Evolutionary conservation across 805 yeast genomes (phyloP), one percentile per base, ranked within the genome.

Genomic region (Yamadazyma paraphyllophila): DNA sequence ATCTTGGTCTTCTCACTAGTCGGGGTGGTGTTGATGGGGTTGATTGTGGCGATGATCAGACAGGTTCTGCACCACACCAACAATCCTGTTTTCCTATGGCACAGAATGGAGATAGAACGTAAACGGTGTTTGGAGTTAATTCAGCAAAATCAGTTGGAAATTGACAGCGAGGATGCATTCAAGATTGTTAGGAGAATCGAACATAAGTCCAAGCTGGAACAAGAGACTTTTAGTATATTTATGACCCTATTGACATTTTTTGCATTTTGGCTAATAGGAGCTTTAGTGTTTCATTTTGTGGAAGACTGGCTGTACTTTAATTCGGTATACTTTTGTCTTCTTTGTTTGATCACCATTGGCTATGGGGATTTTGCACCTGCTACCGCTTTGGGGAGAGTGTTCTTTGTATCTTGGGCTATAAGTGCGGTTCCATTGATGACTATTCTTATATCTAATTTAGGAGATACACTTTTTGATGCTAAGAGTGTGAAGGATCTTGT

Each of bases 351-450:
- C 6, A 87, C 96, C 0, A 85, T 90, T 45, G 96, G 96, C 0
- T 88, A 86, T 62, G 97, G 96, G 26, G 90, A 83, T 57, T 81
- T 70, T 53, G 71, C 80, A 1, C 96, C 96, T 1, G 46, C 41
- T 1, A 63, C 82, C 0, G 65, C 82, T 1, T 83, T 85, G 5
- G 95, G 96, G 0, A 66, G 85, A 35, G 77, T 84, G 0, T 80
- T 88, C 53, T 89, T 89, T 55, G 80, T 87, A 7, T 64, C 81
- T 8, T 90, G 96, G 96, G 85, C 90, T 0, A 60, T 90, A 15
- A 69, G 81, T 6, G 96, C 96, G 0, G 83, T 90, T 16, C 97
- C 97, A 1, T 69, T 88, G 42, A 88, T 89, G 95, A 86, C 96
- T 2, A 82, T 84, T 13, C 71, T 88, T 45, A 80, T 88, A 33